Conservation (phyloP, 352 stramenopile species). For the Globisporangium heterothallicum region DNA sequence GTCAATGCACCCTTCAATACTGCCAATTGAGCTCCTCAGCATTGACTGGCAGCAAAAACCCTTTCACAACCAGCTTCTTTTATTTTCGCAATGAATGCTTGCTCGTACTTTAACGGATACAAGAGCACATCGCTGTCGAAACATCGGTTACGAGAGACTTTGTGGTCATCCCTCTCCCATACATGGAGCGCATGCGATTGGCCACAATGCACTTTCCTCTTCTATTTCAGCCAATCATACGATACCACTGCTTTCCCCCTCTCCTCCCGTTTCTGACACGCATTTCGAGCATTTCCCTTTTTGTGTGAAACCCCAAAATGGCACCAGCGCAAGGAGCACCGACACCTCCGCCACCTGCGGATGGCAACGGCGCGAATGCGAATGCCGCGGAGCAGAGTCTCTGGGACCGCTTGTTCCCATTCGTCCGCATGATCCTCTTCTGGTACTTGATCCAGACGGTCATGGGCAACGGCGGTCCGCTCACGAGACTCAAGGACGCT, state of each 20-base stretch:
- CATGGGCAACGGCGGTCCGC: slow-evolving; percentile 12
- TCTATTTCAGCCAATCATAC: not conserved
- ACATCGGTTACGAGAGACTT: no score
- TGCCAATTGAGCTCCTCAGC: no score
- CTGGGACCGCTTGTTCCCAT: slow-evolving; percentile 55
- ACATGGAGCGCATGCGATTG: no score
- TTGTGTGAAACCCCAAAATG: not conserved
- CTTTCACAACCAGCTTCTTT: no score
- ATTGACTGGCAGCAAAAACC: slow-evolving; percentile 7
- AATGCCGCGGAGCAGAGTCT: slow-evolving; percentile 28
- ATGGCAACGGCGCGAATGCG: slow-evolving; percentile 5
- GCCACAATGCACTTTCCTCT: no score
- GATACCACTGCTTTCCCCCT: not conserved
- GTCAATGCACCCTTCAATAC: no score
- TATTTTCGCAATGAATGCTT: not conserved
- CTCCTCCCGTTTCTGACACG: no score
- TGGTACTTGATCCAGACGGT: slow-evolving; percentile 77
- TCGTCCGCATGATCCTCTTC: slow-evolving; percentile 71
- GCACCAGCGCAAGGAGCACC: slow-evolving; percentile 10
- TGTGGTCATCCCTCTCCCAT: no score
- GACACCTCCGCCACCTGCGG: slow-evolving; percentile 4
- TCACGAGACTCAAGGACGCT: slow-evolving; percentile 11
- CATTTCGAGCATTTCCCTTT: not conserved
- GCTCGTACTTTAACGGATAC: slow-evolving; percentile 8
- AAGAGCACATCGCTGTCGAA: not conserved